Evolutionary conservation across 768 basidiomycete genomes (phyloP), one percentile per base, ranked within the genome.

Genomic region (Tephrocybe sp.): DNA sequence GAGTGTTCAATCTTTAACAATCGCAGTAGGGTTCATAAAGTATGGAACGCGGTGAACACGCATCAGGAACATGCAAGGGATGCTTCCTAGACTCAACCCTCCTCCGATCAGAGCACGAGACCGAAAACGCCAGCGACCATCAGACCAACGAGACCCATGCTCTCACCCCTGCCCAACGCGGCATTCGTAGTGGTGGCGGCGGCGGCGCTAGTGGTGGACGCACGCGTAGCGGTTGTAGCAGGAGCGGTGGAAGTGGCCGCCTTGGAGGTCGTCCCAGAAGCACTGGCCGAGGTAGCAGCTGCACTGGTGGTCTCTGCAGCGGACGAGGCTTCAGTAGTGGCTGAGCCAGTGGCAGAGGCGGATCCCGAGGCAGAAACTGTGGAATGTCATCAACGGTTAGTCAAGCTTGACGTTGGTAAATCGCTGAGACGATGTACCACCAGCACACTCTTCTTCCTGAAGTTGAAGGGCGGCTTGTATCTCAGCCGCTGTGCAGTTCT

Each of bases 401-500:
- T 16, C 17, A 14, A 22, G 17, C 5, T 1, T 45, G 4, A 30
- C 5, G 16, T 3, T 3, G n/a, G 22, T 17, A 13, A 10, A 45
- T 6, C 30, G 32, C 0, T 12, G 20, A 22, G 35, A 5, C 7
- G 5, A 57, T 52, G 39, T 42, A 57, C 56, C 23, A 31, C n/a
- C 26, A 32, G 23, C 47, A 14, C 57, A 58, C 17, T 52, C 35
- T 42, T 20, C 26, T 19, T 5, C 23, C 49, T 64, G 59, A 5
- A 62, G 51, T 0, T 4, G 38, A 5, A 53, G 5, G 8, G 62
- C 61, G 17, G 38, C 26, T n/a, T 52, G 19, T 4, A 47, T 5
- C 0, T 63, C 62, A 6, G 31, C 41, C 2, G 30, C 5, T 2
- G 62, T 48, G 40, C 62, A 60, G 10, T 55, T 16, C 5, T 38